Percentiles rank a stretch among this genome's conserved stretches.
Evolutionary conservation across 371 early-diverging fungal species (phyloP).

Genomic region (Haplosporangium sp.): DNA sequence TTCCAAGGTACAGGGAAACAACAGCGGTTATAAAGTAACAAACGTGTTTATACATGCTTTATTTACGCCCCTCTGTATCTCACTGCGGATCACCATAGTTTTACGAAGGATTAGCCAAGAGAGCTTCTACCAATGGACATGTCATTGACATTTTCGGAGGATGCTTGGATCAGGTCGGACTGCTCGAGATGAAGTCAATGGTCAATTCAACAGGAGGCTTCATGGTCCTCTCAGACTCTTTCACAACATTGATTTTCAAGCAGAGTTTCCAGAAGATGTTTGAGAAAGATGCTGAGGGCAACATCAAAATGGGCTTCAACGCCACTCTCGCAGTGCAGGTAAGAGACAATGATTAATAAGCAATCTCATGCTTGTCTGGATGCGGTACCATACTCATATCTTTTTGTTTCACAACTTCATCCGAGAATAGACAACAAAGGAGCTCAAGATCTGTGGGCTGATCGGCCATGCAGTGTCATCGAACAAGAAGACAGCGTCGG

Average conservation of each 20-base stretch:
- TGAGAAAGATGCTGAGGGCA: slow-evolving; percentile 89
- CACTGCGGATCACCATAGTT: slow-evolving; percentile 64
- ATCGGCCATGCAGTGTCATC: slow-evolving; percentile 95
- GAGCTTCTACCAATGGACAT: slow-evolving; percentile 88
- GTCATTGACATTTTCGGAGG: slow-evolving; percentile 94
- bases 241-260: slow-evolving; percentile 96
- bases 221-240: slow-evolving; percentile 97
- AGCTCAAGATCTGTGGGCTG: slow-evolving; percentile 94
- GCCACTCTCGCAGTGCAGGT: slow-evolving; percentile 95
- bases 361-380: neutral
- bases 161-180: slow-evolving; percentile 95
- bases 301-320: slow-evolving; percentile 97
- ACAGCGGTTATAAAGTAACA: too few species aligned
- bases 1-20: slow-evolving; percentile 61
- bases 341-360: slow-evolving; percentile 2
- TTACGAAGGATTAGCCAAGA: slow-evolving; percentile 92
- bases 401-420: neutral
- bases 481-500: slow-evolving; percentile 89
- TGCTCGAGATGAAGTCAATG: slow-evolving; percentile 97
- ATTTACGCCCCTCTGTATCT: neutral
- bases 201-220: slow-evolving; percentile 94
- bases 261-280: slow-evolving; percentile 95
- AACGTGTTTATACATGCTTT: too few species aligned
- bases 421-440: slow-evolving; percentile 83
- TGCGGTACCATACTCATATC: neutral